Evolutionary conservation across 176 grass and related monocot genomes (phyloP), one percentile per base, ranked within the genome.

Genomic region (Cymbopogon citratus): DNA sequence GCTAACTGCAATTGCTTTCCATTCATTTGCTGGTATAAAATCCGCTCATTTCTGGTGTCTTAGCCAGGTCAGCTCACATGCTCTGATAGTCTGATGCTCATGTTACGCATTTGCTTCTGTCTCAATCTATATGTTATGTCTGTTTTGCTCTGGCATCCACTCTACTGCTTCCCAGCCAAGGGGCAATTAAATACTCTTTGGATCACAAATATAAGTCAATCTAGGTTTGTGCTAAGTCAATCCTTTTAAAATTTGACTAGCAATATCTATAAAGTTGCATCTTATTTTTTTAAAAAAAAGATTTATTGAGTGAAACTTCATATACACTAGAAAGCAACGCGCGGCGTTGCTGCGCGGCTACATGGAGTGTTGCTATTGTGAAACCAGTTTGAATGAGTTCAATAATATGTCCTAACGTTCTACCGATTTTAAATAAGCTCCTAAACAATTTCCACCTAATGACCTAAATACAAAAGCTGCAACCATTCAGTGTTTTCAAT

Each of bases 11-110:
- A 87, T 86, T 93, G 78, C 61, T 85, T 80, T 71, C 80, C 82
- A 86, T 95, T 97, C 83, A 91, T 97, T 91, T 83, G 79, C 74
- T 63, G 41, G 78, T 90, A 87, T 79, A 33, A 52, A 74, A 36
- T 13, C 7, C 10, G 24, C 12, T 62, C n/a, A 75, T 75, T 75
- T 52, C n/a, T 16, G 41, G 18, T 75, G 81, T 27, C 23, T 75
- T 51, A 36, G 28, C 33, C 29, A 44, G 13, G 6, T 83, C 71
- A 66, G 29, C n/a, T 75, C 14, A 52, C 26, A 23, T 36, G 21
- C 63, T 13, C 13, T n/a, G n/a, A n/a, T n/a, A n/a, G n/a, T n/a
- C n/a, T n/a, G n/a, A 25, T 68, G 29, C 52, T n/a, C n/a, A n/a
- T 31, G n/a, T 33, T 33, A 2, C 3, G 8, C 28, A 16, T 71